phyloP scores from a whole-genome alignment of 2,329 filamentous ascomycete genomes.

The Cordyceps fumosorosea region DNA sequence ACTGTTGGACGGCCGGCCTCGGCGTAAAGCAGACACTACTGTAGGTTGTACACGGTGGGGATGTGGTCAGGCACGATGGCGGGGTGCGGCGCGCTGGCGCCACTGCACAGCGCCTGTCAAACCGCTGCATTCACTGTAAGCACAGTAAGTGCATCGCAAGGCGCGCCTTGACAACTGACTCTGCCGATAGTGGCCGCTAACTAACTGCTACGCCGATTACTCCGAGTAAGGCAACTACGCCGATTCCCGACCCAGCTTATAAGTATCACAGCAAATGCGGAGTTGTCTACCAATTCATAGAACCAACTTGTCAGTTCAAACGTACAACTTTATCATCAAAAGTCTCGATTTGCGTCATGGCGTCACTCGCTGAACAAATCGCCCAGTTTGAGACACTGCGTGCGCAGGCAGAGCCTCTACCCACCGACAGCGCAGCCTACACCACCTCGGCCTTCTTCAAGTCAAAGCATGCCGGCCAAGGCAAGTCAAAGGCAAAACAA shows the following conservation, averaged over 20 bases:
- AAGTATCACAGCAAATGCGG: neutral
- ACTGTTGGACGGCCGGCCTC: conserved; percentile 2
- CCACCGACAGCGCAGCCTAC: conserved; percentile 11
- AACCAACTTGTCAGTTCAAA: neutral
- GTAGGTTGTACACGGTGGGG: neutral
- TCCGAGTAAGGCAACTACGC: conserved; percentile 1
- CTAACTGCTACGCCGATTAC: conserved; percentile 9
- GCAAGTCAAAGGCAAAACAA: conserved; percentile 3
- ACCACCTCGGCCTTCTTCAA: conserved; percentile 11
- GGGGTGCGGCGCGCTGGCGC: neutral
- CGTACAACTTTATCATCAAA: neutral
- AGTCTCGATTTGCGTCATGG: neutral
- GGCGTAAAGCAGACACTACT: neutral
- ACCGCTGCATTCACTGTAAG: no score
- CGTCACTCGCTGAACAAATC: conserved; percentile 8
- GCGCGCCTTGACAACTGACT: neutral
- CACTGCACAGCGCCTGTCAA: neutral
- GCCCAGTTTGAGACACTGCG: conserved; percentile 7
- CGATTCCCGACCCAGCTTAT: conserved; percentile 1
- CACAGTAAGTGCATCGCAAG: neutral
- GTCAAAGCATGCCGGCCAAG: conserved; percentile 8
- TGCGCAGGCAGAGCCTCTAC: conserved; percentile 10
- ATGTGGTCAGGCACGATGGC: neutral
- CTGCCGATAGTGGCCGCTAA: conserved; percentile 2
- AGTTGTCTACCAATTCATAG: neutral